Evolutionary conservation across 768 basidiomycete species (phyloP).

Genomic region (Collybia sordida): DNA sequence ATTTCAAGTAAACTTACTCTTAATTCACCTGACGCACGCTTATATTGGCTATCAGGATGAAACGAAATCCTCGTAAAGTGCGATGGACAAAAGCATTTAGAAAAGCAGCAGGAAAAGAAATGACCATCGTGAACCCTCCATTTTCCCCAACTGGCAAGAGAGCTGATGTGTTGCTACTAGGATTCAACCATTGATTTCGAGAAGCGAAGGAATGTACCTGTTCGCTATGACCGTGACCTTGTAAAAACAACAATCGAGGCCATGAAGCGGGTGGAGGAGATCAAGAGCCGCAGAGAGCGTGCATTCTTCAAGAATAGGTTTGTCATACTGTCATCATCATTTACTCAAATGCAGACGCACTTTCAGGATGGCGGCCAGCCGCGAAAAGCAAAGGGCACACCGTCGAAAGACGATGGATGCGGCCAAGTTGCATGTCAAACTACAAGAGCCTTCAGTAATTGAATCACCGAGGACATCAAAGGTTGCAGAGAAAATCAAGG

Average conservation of each 20-base stretch:
- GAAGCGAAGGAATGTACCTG: slow-evolving; percentile 96
- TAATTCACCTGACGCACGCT: background rate
- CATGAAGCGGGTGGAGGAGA: slow-evolving; percentile 93
- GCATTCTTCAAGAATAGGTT: slow-evolving; percentile 96
- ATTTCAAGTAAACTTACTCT: slow-evolving; percentile 80
- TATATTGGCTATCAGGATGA: slow-evolving; percentile 66
- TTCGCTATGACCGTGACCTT: slow-evolving; percentile 94
- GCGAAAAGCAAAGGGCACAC: slow-evolving; percentile 74
- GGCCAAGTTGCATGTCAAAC: slow-evolving; percentile 57
- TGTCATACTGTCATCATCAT: slow-evolving; percentile 12
- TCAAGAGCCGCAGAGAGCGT: slow-evolving; percentile 85
- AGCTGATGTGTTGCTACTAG: slow-evolving; percentile 36
- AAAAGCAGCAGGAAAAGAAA: slow-evolving; percentile 98
- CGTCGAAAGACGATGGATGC: slow-evolving; percentile 64
- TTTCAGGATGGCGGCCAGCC: slow-evolving; percentile 79
- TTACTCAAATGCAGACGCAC: slow-evolving; percentile 1
- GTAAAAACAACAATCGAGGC: slow-evolving; percentile 92
- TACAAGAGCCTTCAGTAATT: slow-evolving; percentile 61
- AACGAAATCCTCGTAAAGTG: slow-evolving; percentile 98
- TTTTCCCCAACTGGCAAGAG: background rate
- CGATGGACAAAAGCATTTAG: slow-evolving; percentile 99
- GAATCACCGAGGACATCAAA: slow-evolving; percentile 44
- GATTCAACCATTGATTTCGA: slow-evolving; percentile 99
- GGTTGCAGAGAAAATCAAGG: slow-evolving; percentile 78
- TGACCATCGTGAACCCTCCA: slow-evolving; percentile 85